phyloP scores from a whole-genome alignment of 352 stramenopile species.

The Aphanomyces euteiches region DNA sequence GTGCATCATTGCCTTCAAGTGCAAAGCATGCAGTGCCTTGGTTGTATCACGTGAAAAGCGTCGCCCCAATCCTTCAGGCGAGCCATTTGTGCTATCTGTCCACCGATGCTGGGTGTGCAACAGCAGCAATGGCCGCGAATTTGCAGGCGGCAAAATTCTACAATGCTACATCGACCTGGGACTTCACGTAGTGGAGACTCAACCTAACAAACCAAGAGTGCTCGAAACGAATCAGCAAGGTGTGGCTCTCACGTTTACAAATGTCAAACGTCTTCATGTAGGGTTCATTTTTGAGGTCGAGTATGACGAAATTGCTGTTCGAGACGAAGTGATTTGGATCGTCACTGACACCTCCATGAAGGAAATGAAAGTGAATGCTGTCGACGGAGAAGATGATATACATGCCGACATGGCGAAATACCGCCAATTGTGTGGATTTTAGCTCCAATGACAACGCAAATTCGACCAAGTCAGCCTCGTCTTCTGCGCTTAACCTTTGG shows the following conservation, averaged over 20 bases:
- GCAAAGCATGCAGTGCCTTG: conserved; percentile 48
- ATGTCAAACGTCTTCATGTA: not conserved
- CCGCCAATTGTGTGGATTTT: not conserved
- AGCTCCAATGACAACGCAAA: conserved; percentile 36
- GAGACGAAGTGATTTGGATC: conserved; percentile 39
- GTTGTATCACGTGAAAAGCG: conserved; percentile 19
- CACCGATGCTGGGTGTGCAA: conserved; percentile 64
- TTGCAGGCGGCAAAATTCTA: conserved; percentile 52
- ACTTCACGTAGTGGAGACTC: conserved; percentile 37
- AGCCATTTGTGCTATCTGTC: conserved; percentile 38
- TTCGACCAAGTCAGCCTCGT: no score
- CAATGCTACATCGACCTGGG: conserved; percentile 42
- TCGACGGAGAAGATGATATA: conserved; percentile 1
- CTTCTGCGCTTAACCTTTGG: no score
- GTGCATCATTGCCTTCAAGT: conserved; percentile 46
- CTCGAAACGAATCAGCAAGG: not conserved
- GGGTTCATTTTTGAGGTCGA: not conserved
- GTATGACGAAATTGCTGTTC: conserved; percentile 42
- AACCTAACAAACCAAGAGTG: conserved; percentile 38
- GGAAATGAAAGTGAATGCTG: conserved; percentile 13
- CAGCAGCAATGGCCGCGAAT: conserved; percentile 69
- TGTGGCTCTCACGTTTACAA: not conserved
- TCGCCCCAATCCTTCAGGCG: conserved; percentile 23
- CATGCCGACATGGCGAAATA: conserved; percentile 10
- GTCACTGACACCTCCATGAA: conserved; percentile 26